Evolutionary conservation across 2,329 filamentous ascomycete genomes (phyloP), one percentile per base, ranked within the genome.

Genomic region (Blumeria hordei): DNA sequence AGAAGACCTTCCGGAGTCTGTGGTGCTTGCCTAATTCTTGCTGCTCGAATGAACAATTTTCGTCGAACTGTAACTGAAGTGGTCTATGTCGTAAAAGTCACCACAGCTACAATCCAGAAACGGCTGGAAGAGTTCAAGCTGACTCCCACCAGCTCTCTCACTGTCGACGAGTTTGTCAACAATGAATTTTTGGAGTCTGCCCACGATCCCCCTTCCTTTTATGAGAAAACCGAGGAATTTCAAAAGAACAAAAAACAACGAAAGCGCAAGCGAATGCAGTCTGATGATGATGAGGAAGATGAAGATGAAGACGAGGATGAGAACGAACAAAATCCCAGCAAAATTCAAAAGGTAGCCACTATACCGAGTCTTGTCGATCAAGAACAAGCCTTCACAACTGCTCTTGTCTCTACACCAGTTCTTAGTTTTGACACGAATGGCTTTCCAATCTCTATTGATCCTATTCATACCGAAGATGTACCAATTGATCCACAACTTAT

Each of bases 11-110:
- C 90, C 6, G 92, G 92, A 60, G 82, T 96, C 55, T 95, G 88
- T 66, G 92, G 92, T 58, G 92, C 92, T 11, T 94, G 88, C 60
- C 76, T 98, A 51, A 85, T 98, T 58, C 82, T 98, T 66, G 92
- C 92, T 6, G 90, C 92, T 8, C 84, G 92, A 54, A 96, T 96
- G 83, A 94, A 95, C 74, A 96, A 96, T 68, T 98, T 93, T 65
- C 83, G 90, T 47, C 81, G 92, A 16, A 94, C 88, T 0, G 80
- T 94, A 11, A 79, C 88, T 34, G 92, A 98, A 68, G 85, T 98
- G 8, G 90, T 96, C n/a, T 96, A 94, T 66, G 85, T 95, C 39
- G 90, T 95, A 66, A 96, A 95, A 66, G 88, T 96, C 53, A 93
- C 88, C 44, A 93, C 93, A 60, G 77, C 87, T 58, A 98, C 92